Conservation (phyloP, 1,284 basidiomycete genomes). For the Ganoderma sinense region DNA sequence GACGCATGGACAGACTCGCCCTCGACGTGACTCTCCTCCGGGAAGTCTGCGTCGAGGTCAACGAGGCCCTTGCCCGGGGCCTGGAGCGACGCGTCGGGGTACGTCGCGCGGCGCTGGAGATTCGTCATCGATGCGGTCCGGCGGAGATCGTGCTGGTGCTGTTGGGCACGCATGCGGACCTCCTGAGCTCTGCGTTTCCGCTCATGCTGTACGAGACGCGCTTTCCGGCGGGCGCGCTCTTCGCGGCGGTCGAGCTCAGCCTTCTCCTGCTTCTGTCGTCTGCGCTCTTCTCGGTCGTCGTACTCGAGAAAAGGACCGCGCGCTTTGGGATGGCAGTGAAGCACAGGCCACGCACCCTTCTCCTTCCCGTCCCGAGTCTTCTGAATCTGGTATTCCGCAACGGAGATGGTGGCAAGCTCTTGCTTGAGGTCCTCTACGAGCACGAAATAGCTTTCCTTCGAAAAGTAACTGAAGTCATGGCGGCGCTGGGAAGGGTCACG, state of each 20-base stretch:
- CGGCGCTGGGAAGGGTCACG: slow-evolving; percentile 90
- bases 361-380: slow-evolving; percentile 59
- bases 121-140: slow-evolving; percentile 84
- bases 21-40: slow-evolving; percentile 54
- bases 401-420: slow-evolving; percentile 76
- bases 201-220: slow-evolving; percentile 45
- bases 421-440: slow-evolving; percentile 91
- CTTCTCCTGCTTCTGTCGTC: slow-evolving; percentile 65
- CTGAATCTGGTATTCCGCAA: slow-evolving; percentile 66
- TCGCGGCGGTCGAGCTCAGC: slow-evolving; percentile 58
- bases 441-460: slow-evolving; percentile 80
- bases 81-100: slow-evolving; percentile 39
- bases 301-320: slow-evolving; percentile 78
- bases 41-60: slow-evolving; percentile 54
- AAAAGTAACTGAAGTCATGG: slow-evolving; percentile 91
- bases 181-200: slow-evolving; percentile 48
- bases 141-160: slow-evolving; percentile 64
- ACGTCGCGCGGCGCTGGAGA: slow-evolving; percentile 60
- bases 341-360: slow-evolving; percentile 70
- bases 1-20: slow-evolving; percentile 70
- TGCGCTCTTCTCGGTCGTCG: slow-evolving; percentile 72
- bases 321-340: slow-evolving; percentile 75
- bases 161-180: slow-evolving; percentile 45
- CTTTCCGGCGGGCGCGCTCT: slow-evolving; percentile 48
- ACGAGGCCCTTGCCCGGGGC: slow-evolving; percentile 47